These are phyloP conservation scores for Pyrus communis DNA, from an alignment of 306 rosid genomes.

Conservation along the genomic window DNA sequence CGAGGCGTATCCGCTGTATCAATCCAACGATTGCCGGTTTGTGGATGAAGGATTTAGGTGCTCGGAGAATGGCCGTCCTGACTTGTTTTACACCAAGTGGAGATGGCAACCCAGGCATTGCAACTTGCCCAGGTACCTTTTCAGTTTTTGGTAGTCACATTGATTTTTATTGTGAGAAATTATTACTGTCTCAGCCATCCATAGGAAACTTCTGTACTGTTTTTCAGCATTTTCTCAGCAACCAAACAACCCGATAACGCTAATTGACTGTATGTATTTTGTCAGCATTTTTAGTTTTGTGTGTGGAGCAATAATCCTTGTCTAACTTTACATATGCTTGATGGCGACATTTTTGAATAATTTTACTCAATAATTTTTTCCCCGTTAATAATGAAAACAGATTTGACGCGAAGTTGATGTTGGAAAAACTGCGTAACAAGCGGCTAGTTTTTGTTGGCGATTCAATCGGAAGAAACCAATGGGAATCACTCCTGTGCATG, in stretches of 20 bases:
- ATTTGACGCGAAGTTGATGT: slow-evolving; percentile 63
- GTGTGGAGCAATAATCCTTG: background rate
- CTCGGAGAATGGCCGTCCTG: slow-evolving; percentile 84
- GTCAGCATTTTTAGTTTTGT: too few relatives aligned
- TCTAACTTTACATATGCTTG: background rate
- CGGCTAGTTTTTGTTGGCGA: slow-evolving; percentile 76
- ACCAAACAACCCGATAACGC: background rate
- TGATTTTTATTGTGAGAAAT: background rate
- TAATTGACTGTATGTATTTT: background rate
- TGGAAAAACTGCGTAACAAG: slow-evolving; percentile 62
- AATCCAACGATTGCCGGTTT: slow-evolving; percentile 59
- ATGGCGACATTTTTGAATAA: background rate
- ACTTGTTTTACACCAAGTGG: slow-evolving; percentile 84
- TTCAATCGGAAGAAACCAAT: slow-evolving; percentile 87
- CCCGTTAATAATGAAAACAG: slow-evolving; percentile 22
- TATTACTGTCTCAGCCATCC: background rate
- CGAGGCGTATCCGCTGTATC: slow-evolving; percentile 63
- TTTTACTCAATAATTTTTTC: background rate
- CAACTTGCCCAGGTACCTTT: slow-evolving; percentile 70
- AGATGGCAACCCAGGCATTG: slow-evolving; percentile 87
- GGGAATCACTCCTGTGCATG: slow-evolving; percentile 90
- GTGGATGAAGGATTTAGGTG: slow-evolving; percentile 78
- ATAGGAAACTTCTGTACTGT: background rate
- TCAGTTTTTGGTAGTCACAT: background rate
- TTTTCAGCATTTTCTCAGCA: background rate